Evolutionary conservation across 495 filamentous ascomycete genomes (phyloP).

Genomic region (Lepidopterella palustris): DNA sequence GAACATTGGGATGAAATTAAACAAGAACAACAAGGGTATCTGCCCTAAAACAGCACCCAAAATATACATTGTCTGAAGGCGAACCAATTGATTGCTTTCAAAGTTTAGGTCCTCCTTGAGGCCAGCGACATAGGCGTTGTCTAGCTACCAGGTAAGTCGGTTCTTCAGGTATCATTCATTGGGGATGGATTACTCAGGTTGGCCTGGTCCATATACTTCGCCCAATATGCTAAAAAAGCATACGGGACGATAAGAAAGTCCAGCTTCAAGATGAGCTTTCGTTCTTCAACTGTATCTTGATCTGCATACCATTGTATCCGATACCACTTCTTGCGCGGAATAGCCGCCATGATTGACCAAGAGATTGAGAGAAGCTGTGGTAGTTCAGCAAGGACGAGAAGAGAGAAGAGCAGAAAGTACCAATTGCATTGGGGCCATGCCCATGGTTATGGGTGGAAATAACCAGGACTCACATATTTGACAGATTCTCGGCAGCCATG

Average conservation of each 20-base stretch:
- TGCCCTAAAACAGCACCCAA: slow-evolving; percentile 48
- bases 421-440: no score
- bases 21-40: slow-evolving; percentile 46
- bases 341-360: background rate
- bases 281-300: slow-evolving; percentile 16
- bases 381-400: no score
- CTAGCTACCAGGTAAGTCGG: background rate
- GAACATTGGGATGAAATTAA: slow-evolving; percentile 45
- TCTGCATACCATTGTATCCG: slow-evolving; percentile 13
- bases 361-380: background rate
- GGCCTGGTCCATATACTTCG: slow-evolving; percentile 17
- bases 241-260: slow-evolving; percentile 15
- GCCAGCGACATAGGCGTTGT: slow-evolving; percentile 18
- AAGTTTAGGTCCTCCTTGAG: slow-evolving; percentile 27
- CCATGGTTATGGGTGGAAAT: no score
- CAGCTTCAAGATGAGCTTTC: slow-evolving; percentile 17
- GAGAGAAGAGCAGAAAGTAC: no score
- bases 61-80: slow-evolving; percentile 45
- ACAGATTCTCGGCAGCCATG: no score
- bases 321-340: slow-evolving; percentile 7
- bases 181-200: slow-evolving; percentile 7
- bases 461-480: no score
- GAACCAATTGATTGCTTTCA: slow-evolving; percentile 44
- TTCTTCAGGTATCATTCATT: background rate
- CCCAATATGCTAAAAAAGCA: slow-evolving; percentile 16